Base-by-base conservation (phyloP, 1,284 basidiomycete species). In the Cutaneotrichosporon dermatis region DNA sequence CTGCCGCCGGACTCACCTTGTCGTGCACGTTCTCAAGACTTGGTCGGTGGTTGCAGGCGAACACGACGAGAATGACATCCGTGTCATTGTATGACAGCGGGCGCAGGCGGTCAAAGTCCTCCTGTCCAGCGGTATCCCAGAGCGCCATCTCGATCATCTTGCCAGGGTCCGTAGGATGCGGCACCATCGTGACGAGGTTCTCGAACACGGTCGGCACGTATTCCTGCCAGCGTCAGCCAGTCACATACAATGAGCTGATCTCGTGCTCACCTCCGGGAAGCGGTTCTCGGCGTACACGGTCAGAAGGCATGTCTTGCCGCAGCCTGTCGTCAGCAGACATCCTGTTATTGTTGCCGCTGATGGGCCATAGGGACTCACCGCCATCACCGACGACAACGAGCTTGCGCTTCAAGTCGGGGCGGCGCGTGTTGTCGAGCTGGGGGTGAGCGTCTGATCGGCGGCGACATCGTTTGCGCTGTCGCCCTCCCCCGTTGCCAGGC, bases 171-270 rank as follows among this genome's bases (percentile, higher is more conserved):
- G 88, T 89, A 6, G 77, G 77, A 9, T 72, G 69, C 45, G 87
- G 83, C 54, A 96, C 88, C 69, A 89, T 86, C 9, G 94, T 95
- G 59, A 97, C 90, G 72, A 93, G 90, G 83, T 94, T 97, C 79
- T 99, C 95, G 76, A 99, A 99, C 7, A 99, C 94, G 16, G 94
- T 99, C 33, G 95, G 94, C 64, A 98, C 89, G 79, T 98, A 98
- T 59, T 91, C 87, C 92, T 96, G 78, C 1, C 13, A 54, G 2
- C 25, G 39, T 53, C 49, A 51, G 46, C 36, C 35, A 35, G 41
- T 6, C 11, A 7, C 13, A 1, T 9, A 13, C 33, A 4, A 15
- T 8, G 53, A n/a, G n/a, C n/a, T n/a, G n/a, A n/a, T n/a, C n/a
- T n/a, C 6, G 61, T 61, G 41, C 42, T 6, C 15, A 95, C 93